Evolutionary conservation across 2,329 filamentous ascomycete genomes (phyloP), one percentile per base, ranked within the genome.

Genomic region (Sclerotinia nivalis): DNA sequence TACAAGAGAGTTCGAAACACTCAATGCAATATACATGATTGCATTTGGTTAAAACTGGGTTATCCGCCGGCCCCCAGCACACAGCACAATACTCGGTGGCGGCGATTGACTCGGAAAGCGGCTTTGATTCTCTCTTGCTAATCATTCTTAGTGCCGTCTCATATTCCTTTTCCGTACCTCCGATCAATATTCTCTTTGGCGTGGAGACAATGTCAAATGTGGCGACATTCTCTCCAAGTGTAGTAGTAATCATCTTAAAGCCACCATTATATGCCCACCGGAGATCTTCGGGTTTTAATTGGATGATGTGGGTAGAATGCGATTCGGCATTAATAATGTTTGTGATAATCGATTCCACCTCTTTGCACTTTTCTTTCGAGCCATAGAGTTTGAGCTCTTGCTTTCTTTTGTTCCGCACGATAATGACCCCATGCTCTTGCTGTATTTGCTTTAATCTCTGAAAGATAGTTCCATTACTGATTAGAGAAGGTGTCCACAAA

Each of bases 1-100:
- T 68, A 62, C 80, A 80, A 12, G 80, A 72, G 50, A 75, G 74
- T 61, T 78, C 74, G 60, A 85, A 83, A 71, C 83, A 85, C 22
- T 78, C 76, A 0, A 72, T 71, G 73, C 82, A 84, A 71, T 84
- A 84, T 20, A 77, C 49, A 70, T 69, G 62, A 25, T 66, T 66
- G 47, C 47, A 66, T 13, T 40, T 66, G 45, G 62, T 66, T 5
- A 54, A 18, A 5, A 66, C 22, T 7, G 62, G 62, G 12, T 55
- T 54, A 10, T 66, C 62, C 13, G 62, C 47, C 20, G 13, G 15
- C 12, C 15, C 50, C 62, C 62, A 66, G 62, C 47, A 66, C 15
- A 66, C 62, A 54, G n/a, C 62, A 18, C 47, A 55, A 31, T 40
- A 31, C 31, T 40, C 47, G 8, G 10, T 28, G 22, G 47, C 31